Percentiles rank a stretch among this genome's conserved stretches.
phyloP scores from a whole-genome alignment of 1,284 basidiomycete species.

The Ustilago sp. region DNA sequence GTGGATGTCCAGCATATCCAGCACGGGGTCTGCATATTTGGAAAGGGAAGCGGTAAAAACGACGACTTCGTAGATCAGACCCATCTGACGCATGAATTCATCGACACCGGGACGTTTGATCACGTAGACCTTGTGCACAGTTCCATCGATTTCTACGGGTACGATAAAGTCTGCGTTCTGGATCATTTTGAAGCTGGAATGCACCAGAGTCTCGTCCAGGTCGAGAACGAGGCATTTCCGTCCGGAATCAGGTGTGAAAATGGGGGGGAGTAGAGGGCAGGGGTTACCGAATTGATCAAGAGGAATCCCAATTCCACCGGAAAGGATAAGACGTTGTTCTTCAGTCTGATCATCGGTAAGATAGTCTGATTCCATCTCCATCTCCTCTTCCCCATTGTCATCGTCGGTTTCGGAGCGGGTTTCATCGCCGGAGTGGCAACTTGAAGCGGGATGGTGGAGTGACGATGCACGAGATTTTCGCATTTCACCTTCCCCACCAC shows the following conservation, averaged over 20 bases:
- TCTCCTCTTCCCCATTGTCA: slow-evolving; percentile 64
- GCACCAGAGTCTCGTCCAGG: slow-evolving; percentile 93
- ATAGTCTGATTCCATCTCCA: slow-evolving; percentile 71
- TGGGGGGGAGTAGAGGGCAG: slow-evolving; percentile 82
- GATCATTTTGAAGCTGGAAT: slow-evolving; percentile 72
- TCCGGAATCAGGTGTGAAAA: slow-evolving; percentile 78
- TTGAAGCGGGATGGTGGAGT: no score
- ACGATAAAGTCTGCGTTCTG: slow-evolving; percentile 90
- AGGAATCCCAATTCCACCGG: slow-evolving; percentile 85
- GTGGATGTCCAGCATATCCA: slow-evolving; percentile 94
- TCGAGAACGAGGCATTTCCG: slow-evolving; percentile 91
- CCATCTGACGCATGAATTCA: slow-evolving; percentile 95
- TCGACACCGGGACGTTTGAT: slow-evolving; percentile 99
- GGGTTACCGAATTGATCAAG: slow-evolving; percentile 86
- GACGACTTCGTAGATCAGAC: slow-evolving; percentile 96
- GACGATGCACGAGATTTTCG: slow-evolving; percentile 12
- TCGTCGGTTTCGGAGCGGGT: slow-evolving; percentile 19
- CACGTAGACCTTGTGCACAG: slow-evolving; percentile 98
- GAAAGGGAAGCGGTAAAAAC: slow-evolving; percentile 97
- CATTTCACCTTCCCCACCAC: slow-evolving; percentile 8
- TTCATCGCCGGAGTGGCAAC: background rate
- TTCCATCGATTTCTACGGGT: slow-evolving; percentile 97
- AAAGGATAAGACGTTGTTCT: slow-evolving; percentile 81
- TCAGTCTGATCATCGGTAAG: slow-evolving; percentile 76
- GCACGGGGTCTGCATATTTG: slow-evolving; percentile 99